Evolutionary conservation across 805 yeast species (phyloP).

Genomic region (Saccharomycopsis sp.): DNA sequence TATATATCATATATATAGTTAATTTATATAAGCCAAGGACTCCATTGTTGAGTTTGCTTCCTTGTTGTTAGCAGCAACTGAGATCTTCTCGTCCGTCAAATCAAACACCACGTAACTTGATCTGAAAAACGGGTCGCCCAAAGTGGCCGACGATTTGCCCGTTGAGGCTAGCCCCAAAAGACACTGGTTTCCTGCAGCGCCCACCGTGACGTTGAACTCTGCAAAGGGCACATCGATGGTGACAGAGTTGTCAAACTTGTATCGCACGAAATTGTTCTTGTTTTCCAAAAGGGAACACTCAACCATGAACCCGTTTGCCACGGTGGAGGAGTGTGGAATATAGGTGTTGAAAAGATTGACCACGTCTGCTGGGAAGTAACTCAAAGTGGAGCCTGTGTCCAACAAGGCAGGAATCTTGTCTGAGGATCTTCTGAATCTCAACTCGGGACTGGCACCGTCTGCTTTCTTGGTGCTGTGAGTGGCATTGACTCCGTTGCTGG

Average conservation of each 20-base stretch:
- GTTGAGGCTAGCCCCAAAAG: slow-evolving; percentile 7
- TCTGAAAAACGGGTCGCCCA: slow-evolving; percentile 49
- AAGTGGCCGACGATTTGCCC: slow-evolving; percentile 25
- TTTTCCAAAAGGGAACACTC: slow-evolving; percentile 13
- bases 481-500: not conserved
- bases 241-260: slow-evolving; percentile 6
- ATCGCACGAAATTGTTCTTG: slow-evolving; percentile 13
- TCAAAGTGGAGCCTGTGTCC: slow-evolving; percentile 17
- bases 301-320: slow-evolving; percentile 8
- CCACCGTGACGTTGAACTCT: slow-evolving; percentile 10
- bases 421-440: not conserved
- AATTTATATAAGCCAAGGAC: too few species aligned
- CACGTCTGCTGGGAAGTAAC: slow-evolving; percentile 6
- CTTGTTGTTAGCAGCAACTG: slow-evolving; percentile 33
- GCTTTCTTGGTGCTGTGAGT: not conserved
- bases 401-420: slow-evolving; percentile 7
- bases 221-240: slow-evolving; percentile 17
- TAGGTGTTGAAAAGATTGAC: not conserved
- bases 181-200: slow-evolving; percentile 2
- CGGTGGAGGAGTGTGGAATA: slow-evolving; percentile 5
- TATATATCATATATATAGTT: too few species aligned
- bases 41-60: not conserved
- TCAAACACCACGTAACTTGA: slow-evolving; percentile 48
- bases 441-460: not conserved
- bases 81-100: slow-evolving; percentile 35